Evolutionary conservation across 2,329 filamentous ascomycete species (phyloP).

Genomic region (Stromatinia cepivora): DNA sequence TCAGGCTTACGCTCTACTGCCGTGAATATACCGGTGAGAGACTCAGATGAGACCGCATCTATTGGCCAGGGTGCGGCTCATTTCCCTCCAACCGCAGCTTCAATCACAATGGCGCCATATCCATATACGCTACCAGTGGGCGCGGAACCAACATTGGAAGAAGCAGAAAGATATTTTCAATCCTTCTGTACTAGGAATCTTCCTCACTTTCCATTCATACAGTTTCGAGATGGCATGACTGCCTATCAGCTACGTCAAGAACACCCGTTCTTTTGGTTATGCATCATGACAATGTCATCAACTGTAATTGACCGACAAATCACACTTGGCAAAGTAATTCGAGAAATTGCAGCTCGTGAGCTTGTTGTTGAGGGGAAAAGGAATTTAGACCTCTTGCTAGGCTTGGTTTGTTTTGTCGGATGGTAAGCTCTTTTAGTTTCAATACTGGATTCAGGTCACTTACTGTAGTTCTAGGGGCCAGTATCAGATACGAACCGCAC

Average conservation of each 20-base stretch:
- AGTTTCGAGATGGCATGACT: slow-evolving; percentile 44
- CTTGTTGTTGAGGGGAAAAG: slow-evolving; percentile 51
- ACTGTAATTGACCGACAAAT: slow-evolving; percentile 47
- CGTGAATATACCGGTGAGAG: not conserved
- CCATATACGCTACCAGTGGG: slow-evolving; percentile 9
- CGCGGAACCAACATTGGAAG: slow-evolving; percentile 33
- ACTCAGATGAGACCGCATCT: not conserved
- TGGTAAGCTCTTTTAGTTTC: not conserved
- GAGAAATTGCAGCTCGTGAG: slow-evolving; percentile 48
- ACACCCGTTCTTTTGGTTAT: slow-evolving; percentile 53
- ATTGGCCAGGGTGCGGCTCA: not conserved
- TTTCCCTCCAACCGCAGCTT: slow-evolving; percentile 7
- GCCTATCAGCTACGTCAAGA: slow-evolving; percentile 44
- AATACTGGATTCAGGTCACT: not conserved
- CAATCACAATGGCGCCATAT: not conserved
- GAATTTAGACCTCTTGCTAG: slow-evolving; percentile 39
- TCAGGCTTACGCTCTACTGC: not conserved
- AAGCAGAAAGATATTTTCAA: slow-evolving; percentile 46
- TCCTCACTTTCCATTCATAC: slow-evolving; percentile 49
- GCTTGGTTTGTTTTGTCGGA: slow-evolving; percentile 11
- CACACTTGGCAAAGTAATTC: slow-evolving; percentile 45
- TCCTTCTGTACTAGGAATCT: slow-evolving; percentile 48
- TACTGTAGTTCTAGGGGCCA: not conserved
- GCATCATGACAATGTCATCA: slow-evolving; percentile 50
- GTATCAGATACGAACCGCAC: slow-evolving; percentile 7